Evolutionary conservation across 306 rosid species (phyloP).

Genomic region (Cicer chorassanicum): DNA sequence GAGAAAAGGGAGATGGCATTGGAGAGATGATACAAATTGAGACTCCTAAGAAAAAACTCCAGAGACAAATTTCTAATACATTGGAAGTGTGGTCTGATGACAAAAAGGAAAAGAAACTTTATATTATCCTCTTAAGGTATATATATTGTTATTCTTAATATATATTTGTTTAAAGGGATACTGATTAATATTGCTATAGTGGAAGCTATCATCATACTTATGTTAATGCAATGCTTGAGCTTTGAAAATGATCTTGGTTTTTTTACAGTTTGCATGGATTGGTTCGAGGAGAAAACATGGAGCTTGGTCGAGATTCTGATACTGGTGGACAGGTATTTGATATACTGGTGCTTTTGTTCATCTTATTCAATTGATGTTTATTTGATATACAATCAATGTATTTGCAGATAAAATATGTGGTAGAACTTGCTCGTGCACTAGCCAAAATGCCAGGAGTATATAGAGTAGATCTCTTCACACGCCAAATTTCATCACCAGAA

Average conservation of each 20-base stretch:
- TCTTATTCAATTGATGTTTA: background rate
- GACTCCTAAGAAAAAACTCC: conserved; percentile 55
- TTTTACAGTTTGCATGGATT: conserved; percentile 64
- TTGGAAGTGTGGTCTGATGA: conserved; percentile 90
- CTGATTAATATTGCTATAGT: conserved; percentile 9
- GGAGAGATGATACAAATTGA: conserved; percentile 60
- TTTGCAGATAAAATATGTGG: conserved; percentile 83
- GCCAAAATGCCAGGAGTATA: conserved; percentile 91
- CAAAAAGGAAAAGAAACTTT: conserved; percentile 80
- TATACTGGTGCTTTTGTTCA: background rate
- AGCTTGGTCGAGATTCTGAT: conserved; percentile 94
- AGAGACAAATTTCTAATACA: conserved; percentile 56
- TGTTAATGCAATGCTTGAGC: conserved; percentile 4
- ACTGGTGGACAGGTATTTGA: conserved; percentile 88
- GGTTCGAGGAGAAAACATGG: conserved; percentile 94
- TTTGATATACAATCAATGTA: conserved; percentile 33
- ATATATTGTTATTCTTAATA: conserved; percentile 24
- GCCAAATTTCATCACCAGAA: conserved; percentile 82
- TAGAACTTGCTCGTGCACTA: conserved; percentile 90
- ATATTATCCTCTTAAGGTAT: conserved; percentile 80
- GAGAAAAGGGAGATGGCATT: conserved; percentile 77
- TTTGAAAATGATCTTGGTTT: background rate
- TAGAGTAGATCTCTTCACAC: conserved; percentile 86
- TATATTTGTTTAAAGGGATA: conserved; percentile 4
- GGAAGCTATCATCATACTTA: conserved; percentile 26